These are phyloP conservation scores for Penicillium egyptiacum DNA, from an alignment of 495 filamentous ascomycete species.

Conservation along the genomic window DNA sequence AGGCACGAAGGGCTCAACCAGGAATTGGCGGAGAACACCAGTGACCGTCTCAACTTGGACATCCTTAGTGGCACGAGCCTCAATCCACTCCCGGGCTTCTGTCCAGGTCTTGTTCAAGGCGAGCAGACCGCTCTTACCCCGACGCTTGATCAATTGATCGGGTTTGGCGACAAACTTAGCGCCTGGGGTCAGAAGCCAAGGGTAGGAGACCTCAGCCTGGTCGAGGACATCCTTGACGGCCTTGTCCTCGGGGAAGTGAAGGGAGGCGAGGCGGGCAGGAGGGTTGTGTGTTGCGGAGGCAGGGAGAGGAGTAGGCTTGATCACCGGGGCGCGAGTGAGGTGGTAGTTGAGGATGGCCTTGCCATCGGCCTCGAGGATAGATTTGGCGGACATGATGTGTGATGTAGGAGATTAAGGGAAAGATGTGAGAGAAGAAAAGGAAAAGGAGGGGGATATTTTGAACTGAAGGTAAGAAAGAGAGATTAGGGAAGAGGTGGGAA, in stretches of 20 bases:
- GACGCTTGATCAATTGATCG: conserved; percentile 98
- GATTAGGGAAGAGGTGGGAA: conserved; percentile 13
- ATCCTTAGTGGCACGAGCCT: conserved; percentile 83
- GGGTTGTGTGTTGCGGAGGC: conserved; percentile 84
- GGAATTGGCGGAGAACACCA: conserved; percentile 87
- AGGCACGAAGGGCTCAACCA: conserved; percentile 97
- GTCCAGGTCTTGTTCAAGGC: conserved; percentile 97
- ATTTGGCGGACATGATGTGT: conserved; percentile 91
- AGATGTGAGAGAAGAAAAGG: conserved; percentile 19
- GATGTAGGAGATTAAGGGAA: conserved; percentile 17
- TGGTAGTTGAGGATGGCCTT: conserved; percentile 99
- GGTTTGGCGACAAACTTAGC: conserved; percentile 98
- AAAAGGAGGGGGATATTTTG: conserved; percentile 15
- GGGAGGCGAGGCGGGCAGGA: conserved; percentile 81
- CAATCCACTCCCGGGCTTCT: conserved; percentile 90
- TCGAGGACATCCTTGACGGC: conserved; percentile 82
- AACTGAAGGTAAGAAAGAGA: conserved; percentile 19
- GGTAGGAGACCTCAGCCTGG: conserved; percentile 92
- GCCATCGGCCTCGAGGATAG: conserved; percentile 97
- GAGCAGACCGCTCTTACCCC: conserved; percentile 96
- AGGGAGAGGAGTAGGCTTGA: conserved; percentile 96
- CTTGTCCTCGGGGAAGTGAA: conserved; percentile 89
- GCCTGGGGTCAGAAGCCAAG: conserved; percentile 80
- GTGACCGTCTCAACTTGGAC: conserved; percentile 90
- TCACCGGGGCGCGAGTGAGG: conserved; percentile 95